Evolutionary conservation across 2,329 filamentous ascomycete species (phyloP).

Genomic region (Epichloe festucae): DNA sequence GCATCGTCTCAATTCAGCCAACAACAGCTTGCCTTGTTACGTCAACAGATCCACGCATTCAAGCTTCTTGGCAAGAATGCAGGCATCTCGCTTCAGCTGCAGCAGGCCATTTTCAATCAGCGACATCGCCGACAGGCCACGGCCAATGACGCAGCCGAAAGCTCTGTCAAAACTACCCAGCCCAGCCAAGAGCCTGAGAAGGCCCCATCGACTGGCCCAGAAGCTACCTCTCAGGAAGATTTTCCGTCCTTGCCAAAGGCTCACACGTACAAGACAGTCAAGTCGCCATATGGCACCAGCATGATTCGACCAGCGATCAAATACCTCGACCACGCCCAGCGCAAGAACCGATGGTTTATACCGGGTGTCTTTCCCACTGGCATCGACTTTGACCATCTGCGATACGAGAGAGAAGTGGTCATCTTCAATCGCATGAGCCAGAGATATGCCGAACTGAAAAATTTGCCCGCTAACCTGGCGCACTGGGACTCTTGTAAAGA

Average conservation of each 20-base stretch:
- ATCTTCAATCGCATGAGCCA: conserved; percentile 83
- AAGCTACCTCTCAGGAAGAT: conserved; percentile 20
- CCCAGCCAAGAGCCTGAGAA: conserved; percentile 23
- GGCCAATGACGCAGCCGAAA: conserved; percentile 31
- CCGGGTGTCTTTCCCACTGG: conserved; percentile 83
- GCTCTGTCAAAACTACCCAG: conserved; percentile 18
- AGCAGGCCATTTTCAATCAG: conserved; percentile 70
- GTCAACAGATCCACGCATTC: conserved; percentile 83
- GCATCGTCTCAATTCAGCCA: conserved; percentile 53
- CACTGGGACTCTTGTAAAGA: conserved; percentile 74
- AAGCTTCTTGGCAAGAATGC: conserved; percentile 80
- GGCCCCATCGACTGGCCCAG: conserved; percentile 23
- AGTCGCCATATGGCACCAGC: conserved; percentile 53
- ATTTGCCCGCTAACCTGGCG: conserved; percentile 71
- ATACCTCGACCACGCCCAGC: conserved; percentile 66
- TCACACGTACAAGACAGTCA: conserved; percentile 57
- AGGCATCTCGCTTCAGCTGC: conserved; percentile 63
- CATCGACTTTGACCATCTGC: conserved; percentile 72
- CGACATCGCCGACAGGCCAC: conserved; percentile 51
- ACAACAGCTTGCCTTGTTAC: conserved; percentile 66
- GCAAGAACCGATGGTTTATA: conserved; percentile 66
- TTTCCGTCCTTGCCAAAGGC: conserved; percentile 23
- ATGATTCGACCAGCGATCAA: conserved; percentile 49
- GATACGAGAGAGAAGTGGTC: conserved; percentile 76
- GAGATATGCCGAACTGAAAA: conserved; percentile 72